Evolutionary conservation across 345 rosid species (phyloP).

Genomic region (Carallia pectinifolia): DNA sequence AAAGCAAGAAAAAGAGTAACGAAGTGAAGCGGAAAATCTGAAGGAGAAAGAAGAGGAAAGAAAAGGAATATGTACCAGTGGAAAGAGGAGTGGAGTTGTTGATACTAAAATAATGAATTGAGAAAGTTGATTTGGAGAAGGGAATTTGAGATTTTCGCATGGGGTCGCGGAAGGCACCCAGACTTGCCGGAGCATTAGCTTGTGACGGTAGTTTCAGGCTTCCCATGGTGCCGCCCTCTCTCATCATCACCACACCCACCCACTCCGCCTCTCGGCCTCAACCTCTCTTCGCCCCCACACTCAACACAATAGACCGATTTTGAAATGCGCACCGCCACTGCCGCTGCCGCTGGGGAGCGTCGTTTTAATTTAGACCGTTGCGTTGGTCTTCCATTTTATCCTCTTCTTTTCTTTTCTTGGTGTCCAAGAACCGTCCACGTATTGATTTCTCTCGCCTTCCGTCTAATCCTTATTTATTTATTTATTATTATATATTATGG

Average conservation of each 20-base stretch:
- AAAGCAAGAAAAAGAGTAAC: background rate
- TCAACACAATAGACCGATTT: too few relatives aligned
- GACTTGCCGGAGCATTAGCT: too few relatives aligned
- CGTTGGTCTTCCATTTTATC: too few relatives aligned
- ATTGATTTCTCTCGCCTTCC: background rate
- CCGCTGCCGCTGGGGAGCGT: too few relatives aligned
- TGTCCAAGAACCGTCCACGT: conserved; percentile 6
- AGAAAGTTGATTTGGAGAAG: conserved; percentile 27
- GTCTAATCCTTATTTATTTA: background rate
- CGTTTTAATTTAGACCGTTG: too few relatives aligned
- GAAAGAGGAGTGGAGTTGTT: conserved; percentile 10
- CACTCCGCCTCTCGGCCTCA: background rate
- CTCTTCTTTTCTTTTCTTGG: too few relatives aligned
- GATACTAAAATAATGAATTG: conserved; percentile 1
- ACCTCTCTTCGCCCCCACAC: background rate
- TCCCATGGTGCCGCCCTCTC: conserved; percentile 34
- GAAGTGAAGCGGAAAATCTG: background rate
- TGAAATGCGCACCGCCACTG: too few relatives aligned
- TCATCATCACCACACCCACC: background rate
- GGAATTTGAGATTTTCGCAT: conserved; percentile 35
- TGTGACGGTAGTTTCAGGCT: conserved; percentile 39
- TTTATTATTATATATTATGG: too few relatives aligned
- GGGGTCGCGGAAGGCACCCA: conserved; percentile 18
- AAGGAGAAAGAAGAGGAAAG: background rate
- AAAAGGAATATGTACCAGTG: conserved; percentile 27